Evolutionary conservation across 2,329 filamentous ascomycete species (phyloP), one percentile per base, ranked within the genome.

Genomic region (Fusarium incarnatum): DNA sequence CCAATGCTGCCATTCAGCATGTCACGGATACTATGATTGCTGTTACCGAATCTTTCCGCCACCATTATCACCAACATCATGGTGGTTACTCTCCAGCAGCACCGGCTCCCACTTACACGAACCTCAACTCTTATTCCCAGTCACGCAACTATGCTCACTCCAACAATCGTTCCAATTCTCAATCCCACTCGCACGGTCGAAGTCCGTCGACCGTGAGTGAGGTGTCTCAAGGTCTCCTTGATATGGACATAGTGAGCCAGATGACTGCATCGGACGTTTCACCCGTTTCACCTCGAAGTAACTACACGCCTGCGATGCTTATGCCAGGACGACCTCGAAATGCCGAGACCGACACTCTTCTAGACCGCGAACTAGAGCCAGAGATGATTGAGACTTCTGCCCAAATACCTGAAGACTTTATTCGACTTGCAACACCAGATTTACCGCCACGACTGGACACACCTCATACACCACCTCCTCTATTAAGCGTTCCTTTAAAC

Each of bases 21-120:
- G 71, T 61, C 37, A 56, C 72, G 32, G 68, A 73, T 42, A 72
- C 69, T 20, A 74, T 76, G 72, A 71, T 76, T 41, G 73, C 73
- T 16, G 71, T 73, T 23, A 76, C 73, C 4, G 73, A 75, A 45
- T 75, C 73, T 20, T 76, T 73, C 46, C 71, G 71, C 12, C 67
- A 72, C 53, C 73, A 72, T 25, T 74, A 74, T 50, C 71, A 64
- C 16, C 58, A 67, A 42, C 61, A 67, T 34, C 46, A 71, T 59
- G 32, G 53, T 34, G 68, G 59, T 20, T 60, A 67, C 56, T 58
- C 53, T 18, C 73, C 72, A 37, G 23, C 49, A n/a, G 52, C 65
- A 25, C 73, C 72, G 32, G 60, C 69, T 50, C 64, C 64, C 28
- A 66, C 73, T 64, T 75, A 73, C 50, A 71, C 61, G 25, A 72